Conservation (phyloP, 225 moss, liverwort and hornwort species). For the Pseudisothecium myosuroides region DNA sequence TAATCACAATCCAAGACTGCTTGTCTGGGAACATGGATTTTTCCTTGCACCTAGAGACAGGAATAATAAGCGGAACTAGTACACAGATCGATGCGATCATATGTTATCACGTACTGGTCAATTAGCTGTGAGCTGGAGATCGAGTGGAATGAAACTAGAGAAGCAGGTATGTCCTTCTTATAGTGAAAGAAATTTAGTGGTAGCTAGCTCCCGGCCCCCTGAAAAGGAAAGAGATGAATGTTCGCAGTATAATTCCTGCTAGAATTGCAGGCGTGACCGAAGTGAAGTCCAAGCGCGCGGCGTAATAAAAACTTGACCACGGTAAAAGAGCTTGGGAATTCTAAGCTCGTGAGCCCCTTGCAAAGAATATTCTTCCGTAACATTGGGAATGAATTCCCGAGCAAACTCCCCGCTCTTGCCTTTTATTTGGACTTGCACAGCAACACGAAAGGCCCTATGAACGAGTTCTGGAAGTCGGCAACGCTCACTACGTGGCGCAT, state of each 20-base stretch:
- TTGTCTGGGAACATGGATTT: not conserved
- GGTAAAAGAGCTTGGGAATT: not conserved
- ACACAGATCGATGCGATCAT: not conserved
- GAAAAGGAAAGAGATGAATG: not conserved
- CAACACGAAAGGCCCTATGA: not conserved
- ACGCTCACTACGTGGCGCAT: not conserved
- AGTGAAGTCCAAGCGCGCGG: not conserved
- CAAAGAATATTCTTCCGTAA: not conserved
- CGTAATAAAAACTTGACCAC: not conserved
- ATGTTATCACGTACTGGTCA: not conserved
- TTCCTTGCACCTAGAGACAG: not conserved
- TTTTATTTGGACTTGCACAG: not conserved
- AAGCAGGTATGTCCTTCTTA: not conserved
- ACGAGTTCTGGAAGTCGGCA: not conserved
- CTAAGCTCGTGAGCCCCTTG: not conserved
- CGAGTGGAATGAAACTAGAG: not conserved
- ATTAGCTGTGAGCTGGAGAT: not conserved
- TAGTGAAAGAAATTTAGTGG: not conserved
- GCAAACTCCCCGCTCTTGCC: not conserved
- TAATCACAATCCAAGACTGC: not conserved
- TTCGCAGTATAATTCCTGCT: not conserved
- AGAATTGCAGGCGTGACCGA: not conserved
- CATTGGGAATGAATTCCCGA: not conserved
- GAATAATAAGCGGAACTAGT: not conserved
- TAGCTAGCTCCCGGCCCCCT: not conserved